Evolutionary conservation across 2,329 filamentous ascomycete species (phyloP).

Genomic region (Dothiorella sarmentorum): DNA sequence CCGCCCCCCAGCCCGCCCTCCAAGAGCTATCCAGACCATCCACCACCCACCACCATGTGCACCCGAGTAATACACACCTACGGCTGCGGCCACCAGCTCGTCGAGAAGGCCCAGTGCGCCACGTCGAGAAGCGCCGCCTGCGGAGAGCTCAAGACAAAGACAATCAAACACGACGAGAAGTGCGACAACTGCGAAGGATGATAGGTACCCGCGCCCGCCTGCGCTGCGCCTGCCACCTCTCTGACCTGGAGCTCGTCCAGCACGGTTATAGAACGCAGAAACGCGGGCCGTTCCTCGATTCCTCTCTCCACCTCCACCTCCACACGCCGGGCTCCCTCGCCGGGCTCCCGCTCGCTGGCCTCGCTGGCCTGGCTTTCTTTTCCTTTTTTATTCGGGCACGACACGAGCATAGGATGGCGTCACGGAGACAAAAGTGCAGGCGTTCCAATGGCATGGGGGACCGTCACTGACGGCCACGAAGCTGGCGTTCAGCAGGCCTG

Average conservation of each 20-base stretch:
- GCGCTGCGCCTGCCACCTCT: not conserved
- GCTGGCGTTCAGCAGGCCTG: constrained; percentile 38
- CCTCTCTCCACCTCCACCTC: constrained; percentile 21
- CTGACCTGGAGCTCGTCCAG: constrained; percentile 22
- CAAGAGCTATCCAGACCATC: constrained; percentile 25
- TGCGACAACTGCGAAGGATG: constrained; percentile 46
- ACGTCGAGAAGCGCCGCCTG: constrained; percentile 43
- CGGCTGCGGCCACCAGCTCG: constrained; percentile 44
- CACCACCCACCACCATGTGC: constrained; percentile 39
- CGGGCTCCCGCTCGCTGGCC: constrained; percentile 4
- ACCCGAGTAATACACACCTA: constrained; percentile 47
- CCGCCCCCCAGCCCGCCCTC: constrained; percentile 29
- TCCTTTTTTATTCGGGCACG: constrained; percentile 24
- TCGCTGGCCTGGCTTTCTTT: constrained; percentile 7
- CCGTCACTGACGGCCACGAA: constrained; percentile 29
- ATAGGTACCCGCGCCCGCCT: constrained; percentile 30
- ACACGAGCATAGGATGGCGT: constrained; percentile 42
- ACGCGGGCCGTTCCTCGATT: constrained; percentile 26
- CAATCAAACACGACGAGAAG: constrained; percentile 47
- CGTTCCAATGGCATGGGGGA: constrained; percentile 36
- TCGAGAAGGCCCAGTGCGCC: constrained; percentile 46
- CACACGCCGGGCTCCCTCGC: not conserved
- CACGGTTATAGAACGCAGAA: constrained; percentile 25
- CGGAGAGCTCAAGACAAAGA: constrained; percentile 41
- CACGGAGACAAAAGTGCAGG: constrained; percentile 38